Conservation (phyloP, 2,329 filamentous ascomycete genomes). For the Paecilomyces formosus region DNA sequence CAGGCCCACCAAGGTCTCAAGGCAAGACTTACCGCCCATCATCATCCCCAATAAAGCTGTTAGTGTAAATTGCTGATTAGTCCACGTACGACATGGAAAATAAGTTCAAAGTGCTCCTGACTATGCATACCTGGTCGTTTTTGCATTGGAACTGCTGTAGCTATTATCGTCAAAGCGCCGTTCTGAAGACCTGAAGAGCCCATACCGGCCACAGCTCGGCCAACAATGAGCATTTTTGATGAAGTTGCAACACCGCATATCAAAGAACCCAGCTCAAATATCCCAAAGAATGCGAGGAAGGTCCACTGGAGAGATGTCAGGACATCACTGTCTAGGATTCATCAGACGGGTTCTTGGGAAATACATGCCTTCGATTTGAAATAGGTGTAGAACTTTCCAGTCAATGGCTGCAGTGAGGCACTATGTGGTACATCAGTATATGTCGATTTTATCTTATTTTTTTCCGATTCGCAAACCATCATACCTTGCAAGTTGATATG, state of each 20-base stretch:
- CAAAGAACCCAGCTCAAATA: constrained; percentile 19
- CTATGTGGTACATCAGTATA: constrained; percentile 21
- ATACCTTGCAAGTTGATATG: constrained; percentile 34
- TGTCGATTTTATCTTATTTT: background rate
- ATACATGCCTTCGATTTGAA: constrained; percentile 27
- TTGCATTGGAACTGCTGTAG: constrained; percentile 6
- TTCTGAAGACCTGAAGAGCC: constrained; percentile 11
- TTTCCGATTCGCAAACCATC: background rate
- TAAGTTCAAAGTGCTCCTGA: no score
- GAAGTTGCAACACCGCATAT: constrained; percentile 16
- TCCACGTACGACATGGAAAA: background rate
- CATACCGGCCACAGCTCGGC: constrained; percentile 15
- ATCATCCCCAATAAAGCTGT: constrained; percentile 13
- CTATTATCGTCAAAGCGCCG: constrained; percentile 13
- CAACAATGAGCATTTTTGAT: constrained; percentile 15
- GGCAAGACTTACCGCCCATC: constrained; percentile 10
- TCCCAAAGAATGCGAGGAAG: constrained; percentile 14
- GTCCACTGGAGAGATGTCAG: constrained; percentile 8
- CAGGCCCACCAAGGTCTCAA: background rate
- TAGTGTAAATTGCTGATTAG: background rate
- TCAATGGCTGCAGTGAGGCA: constrained; percentile 44
- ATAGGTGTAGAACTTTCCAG: constrained; percentile 45
- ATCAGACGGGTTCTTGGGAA: background rate
- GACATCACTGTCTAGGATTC: background rate
- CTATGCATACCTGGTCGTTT: constrained; percentile 9